Percentiles rank a stretch among this genome's conserved stretches.
These are phyloP conservation scores for Stephanocyclus meneghinianus DNA, from an alignment of 352 stramenopile species.

Conservation along the genomic window DNA sequence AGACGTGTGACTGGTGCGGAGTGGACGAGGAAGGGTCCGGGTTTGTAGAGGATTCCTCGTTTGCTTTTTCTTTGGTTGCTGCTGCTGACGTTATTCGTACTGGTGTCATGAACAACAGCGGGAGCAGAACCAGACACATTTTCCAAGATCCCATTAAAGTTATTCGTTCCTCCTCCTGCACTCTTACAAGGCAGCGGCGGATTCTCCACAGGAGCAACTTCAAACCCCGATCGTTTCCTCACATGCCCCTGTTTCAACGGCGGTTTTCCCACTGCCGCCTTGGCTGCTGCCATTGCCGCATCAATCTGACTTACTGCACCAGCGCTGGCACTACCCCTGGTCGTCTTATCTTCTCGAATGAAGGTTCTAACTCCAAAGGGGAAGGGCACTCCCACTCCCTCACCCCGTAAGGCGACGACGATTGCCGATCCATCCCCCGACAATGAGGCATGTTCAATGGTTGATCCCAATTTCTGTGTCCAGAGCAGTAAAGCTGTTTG, in stretches of 20 bases:
- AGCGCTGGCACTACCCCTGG: background rate
- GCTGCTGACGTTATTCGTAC: background rate
- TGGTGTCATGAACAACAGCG: background rate
- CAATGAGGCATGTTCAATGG: slow-evolving; percentile 52
- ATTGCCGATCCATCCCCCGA: slow-evolving; percentile 78
- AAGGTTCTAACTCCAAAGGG: slow-evolving; percentile 72
- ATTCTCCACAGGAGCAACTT: slow-evolving; percentile 3
- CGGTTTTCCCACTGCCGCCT: background rate
- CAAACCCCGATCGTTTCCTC: background rate
- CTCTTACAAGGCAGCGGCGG: slow-evolving; percentile 1
- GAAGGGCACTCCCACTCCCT: slow-evolving; percentile 54
- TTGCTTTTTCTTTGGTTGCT: slow-evolving; percentile 6
- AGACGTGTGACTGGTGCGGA: slow-evolving; percentile 67
- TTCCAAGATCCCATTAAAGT: slow-evolving; percentile 33
- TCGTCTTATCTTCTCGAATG: slow-evolving; percentile 58
- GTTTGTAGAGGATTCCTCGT: slow-evolving; percentile 74
- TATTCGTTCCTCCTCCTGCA: background rate
- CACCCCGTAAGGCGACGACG: slow-evolving; percentile 56
- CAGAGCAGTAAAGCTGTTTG: slow-evolving; percentile 43
- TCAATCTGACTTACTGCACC: background rate
- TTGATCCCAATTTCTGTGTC: slow-evolving; percentile 38
- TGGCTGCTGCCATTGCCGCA: background rate
- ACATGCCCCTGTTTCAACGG: background rate
- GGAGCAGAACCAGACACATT: slow-evolving; percentile 27
- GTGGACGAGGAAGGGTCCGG: slow-evolving; percentile 76